Evolutionary conservation across 2,329 filamentous ascomycete species (phyloP).

Genomic region (Grosmannia serpens): DNA sequence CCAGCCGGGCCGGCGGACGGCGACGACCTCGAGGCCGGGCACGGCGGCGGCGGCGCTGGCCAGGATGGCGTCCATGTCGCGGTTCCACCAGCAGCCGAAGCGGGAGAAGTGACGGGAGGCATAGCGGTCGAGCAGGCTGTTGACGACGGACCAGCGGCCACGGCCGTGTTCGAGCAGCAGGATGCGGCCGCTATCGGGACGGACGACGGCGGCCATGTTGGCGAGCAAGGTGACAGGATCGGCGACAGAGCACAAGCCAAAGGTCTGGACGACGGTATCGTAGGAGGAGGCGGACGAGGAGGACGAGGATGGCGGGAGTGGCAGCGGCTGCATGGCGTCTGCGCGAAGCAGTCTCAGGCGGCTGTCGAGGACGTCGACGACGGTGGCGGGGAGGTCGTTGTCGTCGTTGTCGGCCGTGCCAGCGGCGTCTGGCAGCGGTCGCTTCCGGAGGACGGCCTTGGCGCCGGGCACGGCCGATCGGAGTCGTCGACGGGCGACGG

Average conservation of each 20-base stretch:
- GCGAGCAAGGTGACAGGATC: constrained; percentile 42
- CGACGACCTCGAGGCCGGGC: constrained; percentile 45
- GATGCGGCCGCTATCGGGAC: constrained; percentile 46
- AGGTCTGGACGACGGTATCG: constrained; percentile 53
- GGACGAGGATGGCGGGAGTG: constrained; percentile 26
- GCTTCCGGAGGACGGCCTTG: constrained; percentile 26
- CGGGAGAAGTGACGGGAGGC: constrained; percentile 44
- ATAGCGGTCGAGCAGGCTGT: constrained; percentile 42
- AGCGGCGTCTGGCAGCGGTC: constrained; percentile 6
- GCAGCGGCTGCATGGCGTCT: constrained; percentile 35
- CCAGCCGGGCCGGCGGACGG: constrained; percentile 38
- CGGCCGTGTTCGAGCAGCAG: constrained; percentile 52
- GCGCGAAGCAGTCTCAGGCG: constrained; percentile 17
- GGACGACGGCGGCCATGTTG: constrained; percentile 39
- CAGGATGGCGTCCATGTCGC: constrained; percentile 46
- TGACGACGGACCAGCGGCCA: constrained; percentile 41
- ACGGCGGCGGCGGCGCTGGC: constrained; percentile 33
- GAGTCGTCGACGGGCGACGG: constrained; percentile 43
- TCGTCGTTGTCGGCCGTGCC: constrained; percentile 15
- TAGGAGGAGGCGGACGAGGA: constrained; percentile 27
- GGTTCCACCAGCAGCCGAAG: constrained; percentile 60
- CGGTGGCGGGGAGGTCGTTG: constrained; percentile 31
- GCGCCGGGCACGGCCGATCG: constrained; percentile 29
- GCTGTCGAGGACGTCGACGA: constrained; percentile 13
- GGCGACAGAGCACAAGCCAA: constrained; percentile 51